Evolutionary conservation across 169 alveolate species (phyloP).

Genomic region (Eimeria falciformis): DNA sequence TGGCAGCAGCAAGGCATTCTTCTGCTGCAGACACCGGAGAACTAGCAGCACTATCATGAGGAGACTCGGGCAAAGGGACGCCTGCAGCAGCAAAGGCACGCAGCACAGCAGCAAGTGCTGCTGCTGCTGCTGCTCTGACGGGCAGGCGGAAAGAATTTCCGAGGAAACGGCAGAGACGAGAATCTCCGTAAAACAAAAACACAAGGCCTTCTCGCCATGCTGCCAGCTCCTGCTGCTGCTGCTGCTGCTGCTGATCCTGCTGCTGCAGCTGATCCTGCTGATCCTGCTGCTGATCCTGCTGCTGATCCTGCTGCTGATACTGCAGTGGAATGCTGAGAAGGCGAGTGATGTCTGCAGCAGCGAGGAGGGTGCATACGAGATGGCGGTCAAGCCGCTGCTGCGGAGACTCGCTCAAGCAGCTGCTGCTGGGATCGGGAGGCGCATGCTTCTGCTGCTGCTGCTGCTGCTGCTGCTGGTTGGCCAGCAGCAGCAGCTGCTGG

Average conservation of each 20-base stretch:
- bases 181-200: neutral
- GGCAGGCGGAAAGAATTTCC: neutral
- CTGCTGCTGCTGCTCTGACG: neutral
- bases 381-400: constrained; percentile 17
- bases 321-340: neutral
- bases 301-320: neutral
- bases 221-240: neutral
- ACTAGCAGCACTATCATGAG: neutral
- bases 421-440: neutral
- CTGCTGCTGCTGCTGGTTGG: neutral
- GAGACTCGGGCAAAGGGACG: neutral
- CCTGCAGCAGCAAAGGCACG: neutral
- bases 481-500: constrained; percentile 18
- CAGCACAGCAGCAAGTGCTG: neutral
- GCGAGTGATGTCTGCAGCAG: neutral
- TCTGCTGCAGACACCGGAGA: neutral
- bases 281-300: neutral
- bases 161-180: neutral
- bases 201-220: neutral
- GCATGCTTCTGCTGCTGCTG: constrained; percentile 15
- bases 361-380: neutral
- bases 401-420: neutral
- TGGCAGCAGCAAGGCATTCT: neutral
- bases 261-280: too few relatives aligned
- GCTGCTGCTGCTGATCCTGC: neutral